Evolutionary conservation across 495 filamentous ascomycete species (phyloP), one percentile per base, ranked within the genome.

Genomic region (Haplographium delicatum): DNA sequence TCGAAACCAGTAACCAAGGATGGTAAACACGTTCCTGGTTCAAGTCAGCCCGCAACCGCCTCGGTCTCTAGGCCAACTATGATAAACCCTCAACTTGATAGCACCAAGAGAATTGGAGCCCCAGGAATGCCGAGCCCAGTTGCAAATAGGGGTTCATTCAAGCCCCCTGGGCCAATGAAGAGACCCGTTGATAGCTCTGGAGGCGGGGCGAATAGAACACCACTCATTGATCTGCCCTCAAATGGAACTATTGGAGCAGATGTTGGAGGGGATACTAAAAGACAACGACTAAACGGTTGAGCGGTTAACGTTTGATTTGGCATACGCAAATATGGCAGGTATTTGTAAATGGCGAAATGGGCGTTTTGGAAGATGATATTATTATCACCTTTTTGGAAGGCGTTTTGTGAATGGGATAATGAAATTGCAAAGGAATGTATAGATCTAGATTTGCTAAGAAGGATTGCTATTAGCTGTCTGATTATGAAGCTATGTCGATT

Each of bases 41-140:
- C 48, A 16, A 33, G 47, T 13, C 50, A 59, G 37, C 59, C 51
- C 63, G 64, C 23, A 59, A 63, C 46, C 57, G 65, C 53, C 37
- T 40, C 46, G 56, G 26, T 23, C 20, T 45, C 35, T 11, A 19
- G 18, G 23, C 24, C 2, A 15, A 66, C 55, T 38, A 79, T 84
- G 42, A 63, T 86, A 46, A 91, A 90, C 58, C 86, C 88, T 5
- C 75, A 83, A 34, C 58, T 83, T 4, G 85, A 89, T 53, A 65
- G 79, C 34, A 68, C 80, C 45, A 73, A 88, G 27, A 76, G 80
- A 53, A 86, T 95, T 40, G 89, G 89, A 2, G 86, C 83, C 43
- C 88, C 89, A 7, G 72, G 64, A n/a, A 60, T 54, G 25, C 68
- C 72, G 20, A 82, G 78, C 61, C 80, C 81, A 8, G 60, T 80